A percentile compares a stretch with the other conserved stretches of the same genome.
Conservation (phyloP, 2,329 filamentous ascomycete species). For the Helminthosporium solani region DNA sequence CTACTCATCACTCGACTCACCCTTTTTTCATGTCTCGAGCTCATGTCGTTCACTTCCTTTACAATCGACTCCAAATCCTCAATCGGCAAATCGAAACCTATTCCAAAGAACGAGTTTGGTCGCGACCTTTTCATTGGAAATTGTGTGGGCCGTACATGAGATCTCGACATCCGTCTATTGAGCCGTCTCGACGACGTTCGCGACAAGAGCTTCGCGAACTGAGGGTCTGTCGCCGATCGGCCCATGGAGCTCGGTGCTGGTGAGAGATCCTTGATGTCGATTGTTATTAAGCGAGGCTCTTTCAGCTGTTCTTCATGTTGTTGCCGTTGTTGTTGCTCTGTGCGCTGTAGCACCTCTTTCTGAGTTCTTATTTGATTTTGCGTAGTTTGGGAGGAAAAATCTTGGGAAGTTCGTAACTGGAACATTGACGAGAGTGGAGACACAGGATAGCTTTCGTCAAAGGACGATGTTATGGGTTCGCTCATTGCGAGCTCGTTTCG, state of each 20-base stretch:
- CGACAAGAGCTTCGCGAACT: neutral
- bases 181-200: neutral
- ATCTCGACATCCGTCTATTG: neutral
- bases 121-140: neutral
- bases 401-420: neutral
- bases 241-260: neutral
- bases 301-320: neutral
- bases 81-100: neutral
- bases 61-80: neutral
- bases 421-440: neutral
- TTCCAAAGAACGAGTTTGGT: neutral
- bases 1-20: neutral
- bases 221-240: neutral
- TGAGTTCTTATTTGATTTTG: neutral
- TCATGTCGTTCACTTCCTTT: conserved; percentile 1
- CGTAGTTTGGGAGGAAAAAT: neutral
- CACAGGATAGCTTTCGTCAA: neutral
- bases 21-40: neutral
- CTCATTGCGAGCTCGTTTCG: neutral
- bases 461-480: neutral
- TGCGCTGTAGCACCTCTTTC: neutral
- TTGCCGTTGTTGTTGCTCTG: neutral
- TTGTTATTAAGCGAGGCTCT: neutral
- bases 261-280: neutral
- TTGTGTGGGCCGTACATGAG: neutral